Base-by-base conservation (phyloP, 352 stramenopile genomes). In the Pythium aquatile region DNA sequence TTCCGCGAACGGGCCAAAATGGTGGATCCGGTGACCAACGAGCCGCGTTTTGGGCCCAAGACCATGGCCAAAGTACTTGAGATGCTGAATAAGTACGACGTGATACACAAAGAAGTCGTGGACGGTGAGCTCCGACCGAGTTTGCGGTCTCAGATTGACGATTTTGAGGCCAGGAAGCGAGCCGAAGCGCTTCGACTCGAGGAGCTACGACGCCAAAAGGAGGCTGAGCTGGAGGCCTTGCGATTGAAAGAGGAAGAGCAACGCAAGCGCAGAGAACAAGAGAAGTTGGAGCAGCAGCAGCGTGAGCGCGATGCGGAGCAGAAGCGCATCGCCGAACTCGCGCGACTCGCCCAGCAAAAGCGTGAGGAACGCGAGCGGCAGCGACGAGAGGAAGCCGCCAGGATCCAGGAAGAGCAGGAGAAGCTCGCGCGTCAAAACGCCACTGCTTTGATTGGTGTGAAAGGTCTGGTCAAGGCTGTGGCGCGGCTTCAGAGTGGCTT, bases 1-100 rank as follows among this genome's bases (percentile, higher is more conserved):
- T 87, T 86, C 33, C 78, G 83, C 14, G 64, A 62, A 7, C 80
- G 84, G 24, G 79, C 73, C 37, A 55, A 59, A 0, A 83, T 86
- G 73, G 67, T 91, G 35, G 86, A 95, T 44, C 84, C 84, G 1
- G 69, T 93, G 49, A 91, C 86, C 48, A 81, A 85, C 37, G 68
- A 81, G 28, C 81, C 84, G 46, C 81, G 86, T 8, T 93, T 92
- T 30, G 86, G 86, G 0, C 84, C 86, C 20, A 90, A 90, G 62
- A 95, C 90, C 75, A 65, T 89, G 64, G 67, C 70, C 8, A 87
- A 81, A 61, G 86, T 93, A 8, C 62, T 77, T 37, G 72, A 75
- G 35, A 58, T 95, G 66, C 66, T 92, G 56, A 46, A 52, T 52
- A 69, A 70, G 20, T 89, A 86, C 37, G 78, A 92, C 29, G 55